Evolutionary conservation across 2,329 filamentous ascomycete genomes (phyloP), one percentile per base, ranked within the genome.

Genomic region (Cladosporium sphaerospermum): DNA sequence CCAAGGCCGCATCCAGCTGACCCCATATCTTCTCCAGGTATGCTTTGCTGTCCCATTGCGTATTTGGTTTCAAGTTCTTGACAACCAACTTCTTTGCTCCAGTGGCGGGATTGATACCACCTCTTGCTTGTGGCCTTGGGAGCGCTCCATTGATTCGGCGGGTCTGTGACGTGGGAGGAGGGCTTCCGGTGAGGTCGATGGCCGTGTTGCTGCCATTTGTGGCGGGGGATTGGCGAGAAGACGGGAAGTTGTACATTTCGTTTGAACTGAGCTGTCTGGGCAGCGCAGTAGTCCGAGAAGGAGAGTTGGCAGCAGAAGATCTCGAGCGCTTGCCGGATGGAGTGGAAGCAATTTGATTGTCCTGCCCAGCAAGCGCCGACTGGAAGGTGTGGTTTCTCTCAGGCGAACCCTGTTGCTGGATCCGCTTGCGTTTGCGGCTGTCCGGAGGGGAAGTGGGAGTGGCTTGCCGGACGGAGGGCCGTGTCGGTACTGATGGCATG

Each of bases 11-110:
- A 54, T 88, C 82, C 5, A 97, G 76, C 66, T 95, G 86, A 39
- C 74, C 71, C 82, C 86, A 88, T 3, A 84, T 85, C 62, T 84
- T 83, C 39, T 84, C 77, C 62, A 95, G 89, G 73, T 96, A 97
- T 58, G 82, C 78, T 57, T 87, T 83, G 16, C 87, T 80, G 61
- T 89, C 82, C 52, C 80, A 76, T 54, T 79, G 78, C n/a, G 79
- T 73, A 14, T 78, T 78, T 1, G 80, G 78, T 55, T 86, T 83
- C 58, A 96, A 79, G 67, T 96, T 97, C 79, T 96, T 96, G 63
- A 99, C 88, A n/a, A 92, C 81, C 43, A 99, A 80, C 71, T 86
- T 91, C 76, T 86, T 91, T 16, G 89, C 84, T 32, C 89, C 90
- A 9, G 79, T 77, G 63, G 88, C 83, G 10, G 89, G 84, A 61